Evolutionary conservation across 257 asterid genomes (phyloP).

Genomic region (Cruciata laevipes): DNA sequence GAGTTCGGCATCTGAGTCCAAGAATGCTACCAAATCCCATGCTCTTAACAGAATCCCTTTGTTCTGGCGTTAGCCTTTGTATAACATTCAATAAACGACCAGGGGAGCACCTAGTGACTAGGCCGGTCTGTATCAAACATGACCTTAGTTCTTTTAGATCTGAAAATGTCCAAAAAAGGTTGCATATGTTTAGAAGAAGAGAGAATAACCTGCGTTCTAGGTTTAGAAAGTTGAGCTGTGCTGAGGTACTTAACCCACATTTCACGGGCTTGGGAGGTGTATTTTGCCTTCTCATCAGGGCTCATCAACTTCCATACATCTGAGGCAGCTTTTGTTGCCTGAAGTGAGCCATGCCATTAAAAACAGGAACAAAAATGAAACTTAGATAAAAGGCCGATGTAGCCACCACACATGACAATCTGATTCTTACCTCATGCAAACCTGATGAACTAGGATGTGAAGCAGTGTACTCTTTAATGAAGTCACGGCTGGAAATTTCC

Average conservation of each 20-base stretch:
- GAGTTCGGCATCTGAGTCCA: slow-evolving; percentile 88
- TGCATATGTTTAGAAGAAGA: neutral
- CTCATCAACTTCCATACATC: slow-evolving; percentile 95
- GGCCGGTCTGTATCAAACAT: slow-evolving; percentile 63
- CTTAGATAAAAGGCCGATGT: slow-evolving; percentile 1
- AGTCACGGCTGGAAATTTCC: slow-evolving; percentile 65
- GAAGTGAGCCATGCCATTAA: slow-evolving; percentile 15
- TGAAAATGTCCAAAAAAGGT: slow-evolving; percentile 1
- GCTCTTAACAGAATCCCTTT: slow-evolving; percentile 78
- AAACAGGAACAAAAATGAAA: neutral
- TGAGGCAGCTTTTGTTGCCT: slow-evolving; percentile 99
- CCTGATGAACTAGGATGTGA: slow-evolving; percentile 96
- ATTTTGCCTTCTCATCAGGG: slow-evolving; percentile 84
- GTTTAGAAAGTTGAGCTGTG: slow-evolving; percentile 72
- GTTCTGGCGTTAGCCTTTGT: slow-evolving; percentile 77
- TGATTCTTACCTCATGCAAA: slow-evolving; percentile 64
- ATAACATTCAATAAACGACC: slow-evolving; percentile 81
- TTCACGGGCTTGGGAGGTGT: slow-evolving; percentile 92
- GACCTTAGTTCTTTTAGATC: slow-evolving; percentile 7
- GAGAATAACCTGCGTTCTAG: slow-evolving; percentile 65
- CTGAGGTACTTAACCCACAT: slow-evolving; percentile 91
- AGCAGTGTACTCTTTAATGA: slow-evolving; percentile 88
- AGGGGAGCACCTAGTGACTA: slow-evolving; percentile 98
- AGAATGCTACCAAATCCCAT: slow-evolving; percentile 98
- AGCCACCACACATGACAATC: slow-evolving; percentile 3